These are phyloP conservation scores for Schizophyllum amplum DNA, from an alignment of 1,284 basidiomycete species.

Conservation along the genomic window DNA sequence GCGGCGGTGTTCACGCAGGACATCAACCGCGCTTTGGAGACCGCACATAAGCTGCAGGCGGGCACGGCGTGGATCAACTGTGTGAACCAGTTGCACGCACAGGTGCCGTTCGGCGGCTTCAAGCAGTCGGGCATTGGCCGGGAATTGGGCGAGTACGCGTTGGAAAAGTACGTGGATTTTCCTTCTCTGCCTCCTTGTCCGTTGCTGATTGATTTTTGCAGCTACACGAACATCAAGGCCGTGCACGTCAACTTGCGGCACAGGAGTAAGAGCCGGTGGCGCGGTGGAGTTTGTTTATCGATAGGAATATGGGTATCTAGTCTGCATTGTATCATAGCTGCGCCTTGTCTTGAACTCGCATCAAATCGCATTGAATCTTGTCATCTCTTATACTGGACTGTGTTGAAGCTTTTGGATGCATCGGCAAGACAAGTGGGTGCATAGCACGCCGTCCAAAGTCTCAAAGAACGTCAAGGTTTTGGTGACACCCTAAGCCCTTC, in stretches of 20 bases:
- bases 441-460: no score
- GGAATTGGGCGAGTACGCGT: slow-evolving; percentile 70
- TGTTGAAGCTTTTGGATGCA: no score
- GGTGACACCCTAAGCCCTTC: no score
- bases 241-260: slow-evolving; percentile 62
- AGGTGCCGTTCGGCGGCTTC: slow-evolving; percentile 73
- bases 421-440: no score
- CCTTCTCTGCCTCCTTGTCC: not conserved
- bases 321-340: no score
- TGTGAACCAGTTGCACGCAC: slow-evolving; percentile 47
- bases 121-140: slow-evolving; percentile 73
- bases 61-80: slow-evolving; percentile 75
- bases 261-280: slow-evolving; percentile 12
- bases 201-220: slow-evolving; percentile 21
- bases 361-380: no score
- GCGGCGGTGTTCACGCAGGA: slow-evolving; percentile 72
- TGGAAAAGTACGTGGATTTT: slow-evolving; percentile 41
- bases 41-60: slow-evolving; percentile 65
- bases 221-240: slow-evolving; percentile 72
- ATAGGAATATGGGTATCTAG: no score
- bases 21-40: slow-evolving; percentile 55
- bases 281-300: no score
- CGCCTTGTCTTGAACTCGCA: no score
- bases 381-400: no score
- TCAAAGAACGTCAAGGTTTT: no score